These are phyloP conservation scores for Alternaria novae-zelandiae DNA, from an alignment of 2,329 filamentous ascomycete genomes.

Conservation along the genomic window DNA sequence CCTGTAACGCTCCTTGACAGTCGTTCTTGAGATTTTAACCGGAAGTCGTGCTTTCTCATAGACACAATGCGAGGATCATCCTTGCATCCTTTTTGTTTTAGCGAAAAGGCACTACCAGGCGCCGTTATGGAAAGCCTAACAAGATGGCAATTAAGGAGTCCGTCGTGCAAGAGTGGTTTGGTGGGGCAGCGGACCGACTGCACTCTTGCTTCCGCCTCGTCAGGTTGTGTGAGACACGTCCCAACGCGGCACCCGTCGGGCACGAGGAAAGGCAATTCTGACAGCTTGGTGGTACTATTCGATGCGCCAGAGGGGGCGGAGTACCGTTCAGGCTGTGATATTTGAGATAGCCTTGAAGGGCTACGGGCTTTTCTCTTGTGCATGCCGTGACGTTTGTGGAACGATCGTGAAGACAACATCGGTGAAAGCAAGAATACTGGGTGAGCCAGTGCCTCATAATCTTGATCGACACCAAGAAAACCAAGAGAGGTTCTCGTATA, in stretches of 20 bases:
- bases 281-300: slow-evolving; percentile 31
- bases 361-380: neutral
- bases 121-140: neutral
- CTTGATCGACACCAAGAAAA: neutral
- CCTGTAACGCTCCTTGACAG: slow-evolving; percentile 14
- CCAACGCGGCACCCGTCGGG: slow-evolving; percentile 12
- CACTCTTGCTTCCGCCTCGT: slow-evolving; percentile 2
- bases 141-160: neutral
- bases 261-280: slow-evolving; percentile 29
- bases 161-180: slow-evolving; percentile 7
- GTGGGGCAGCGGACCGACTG: neutral
- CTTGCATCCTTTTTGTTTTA: slow-evolving; percentile 5
- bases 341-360: neutral
- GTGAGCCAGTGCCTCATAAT: neutral
- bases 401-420: neutral
- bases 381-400: slow-evolving; percentile 5
- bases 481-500: neutral
- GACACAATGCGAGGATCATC: slow-evolving; percentile 1
- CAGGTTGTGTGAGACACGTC: neutral
- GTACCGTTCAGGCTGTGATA: neutral
- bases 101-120: neutral
- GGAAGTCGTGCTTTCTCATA: slow-evolving; percentile 9
- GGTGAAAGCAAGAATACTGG: neutral
- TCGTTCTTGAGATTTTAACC: slow-evolving; percentile 12
- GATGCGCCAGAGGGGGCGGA: neutral